phyloP scores from a whole-genome alignment of 2,329 filamentous ascomycete genomes.

The Endoconidiophora laricicola region DNA sequence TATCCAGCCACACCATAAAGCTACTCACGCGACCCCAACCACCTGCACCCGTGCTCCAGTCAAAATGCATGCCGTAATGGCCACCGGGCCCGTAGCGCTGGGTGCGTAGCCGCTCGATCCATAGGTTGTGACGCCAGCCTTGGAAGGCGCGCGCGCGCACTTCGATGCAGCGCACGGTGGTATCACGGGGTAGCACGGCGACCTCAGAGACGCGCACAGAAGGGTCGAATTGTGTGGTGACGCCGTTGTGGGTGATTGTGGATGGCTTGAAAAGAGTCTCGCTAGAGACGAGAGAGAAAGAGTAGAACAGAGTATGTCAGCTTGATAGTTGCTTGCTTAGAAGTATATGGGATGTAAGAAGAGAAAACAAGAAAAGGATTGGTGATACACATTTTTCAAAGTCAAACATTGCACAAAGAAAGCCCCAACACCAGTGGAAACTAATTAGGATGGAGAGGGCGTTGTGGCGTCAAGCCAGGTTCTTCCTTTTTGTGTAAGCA shows the following conservation, averaged over 20 bases:
- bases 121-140: conserved; percentile 23
- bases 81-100: conserved; percentile 29
- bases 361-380: not conserved
- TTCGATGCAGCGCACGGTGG: conserved; percentile 30
- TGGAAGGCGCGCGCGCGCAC: conserved; percentile 30
- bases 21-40: conserved; percentile 30
- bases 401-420: too few relatives aligned
- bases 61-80: conserved; percentile 33
- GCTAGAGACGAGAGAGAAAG: conserved; percentile 16
- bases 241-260: conserved; percentile 22
- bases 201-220: conserved; percentile 25
- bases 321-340: too few relatives aligned
- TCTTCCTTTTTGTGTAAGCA: too few relatives aligned
- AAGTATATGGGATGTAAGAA: not conserved
- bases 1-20: conserved; percentile 31
- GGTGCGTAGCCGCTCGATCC: conserved; percentile 31
- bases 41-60: conserved; percentile 27
- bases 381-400: too few relatives aligned
- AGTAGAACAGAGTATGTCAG: too few relatives aligned
- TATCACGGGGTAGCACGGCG: conserved; percentile 25
- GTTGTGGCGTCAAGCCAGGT: too few relatives aligned
- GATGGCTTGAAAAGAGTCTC: conserved; percentile 29
- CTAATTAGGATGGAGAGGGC: too few relatives aligned
- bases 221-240: conserved; percentile 23
- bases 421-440: too few relatives aligned